Conservation (phyloP, 1,284 basidiomycete genomes). For the Xanthoconium separans region DNA sequence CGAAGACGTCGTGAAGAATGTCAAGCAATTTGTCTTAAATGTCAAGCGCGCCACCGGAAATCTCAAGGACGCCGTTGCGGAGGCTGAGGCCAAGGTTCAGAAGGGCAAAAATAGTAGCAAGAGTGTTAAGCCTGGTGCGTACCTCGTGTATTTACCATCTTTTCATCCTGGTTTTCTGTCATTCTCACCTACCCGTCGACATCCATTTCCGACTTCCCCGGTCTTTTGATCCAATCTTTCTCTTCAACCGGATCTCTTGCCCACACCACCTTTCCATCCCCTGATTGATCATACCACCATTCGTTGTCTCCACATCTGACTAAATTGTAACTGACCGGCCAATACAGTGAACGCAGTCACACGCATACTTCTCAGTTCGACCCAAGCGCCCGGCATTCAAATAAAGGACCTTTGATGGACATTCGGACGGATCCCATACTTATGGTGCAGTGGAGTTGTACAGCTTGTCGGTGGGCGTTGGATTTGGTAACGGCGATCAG, state of each 20-base stretch:
- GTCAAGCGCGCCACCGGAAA: slow-evolving; percentile 79
- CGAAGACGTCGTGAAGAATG: slow-evolving; percentile 77
- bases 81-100: slow-evolving; percentile 31
- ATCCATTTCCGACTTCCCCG: slow-evolving; percentile 2
- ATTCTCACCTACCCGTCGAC: neutral
- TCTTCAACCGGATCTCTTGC: neutral
- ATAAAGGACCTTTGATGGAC: slow-evolving; percentile 40
- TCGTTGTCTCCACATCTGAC: slow-evolving; percentile 2
- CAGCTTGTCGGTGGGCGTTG: slow-evolving; percentile 19
- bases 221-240: neutral
- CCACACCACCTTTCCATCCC: neutral
- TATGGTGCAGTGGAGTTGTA: slow-evolving; percentile 12
- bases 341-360: slow-evolving; percentile 64
- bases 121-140: slow-evolving; percentile 41
- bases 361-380: slow-evolving; percentile 80
- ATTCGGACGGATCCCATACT: neutral
- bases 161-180: neutral
- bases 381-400: slow-evolving; percentile 82
- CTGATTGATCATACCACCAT: slow-evolving; percentile 13
- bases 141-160: neutral
- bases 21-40: slow-evolving; percentile 74
- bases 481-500: slow-evolving; percentile 28
- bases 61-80: slow-evolving; percentile 41
- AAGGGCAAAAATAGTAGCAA: slow-evolving; percentile 39
- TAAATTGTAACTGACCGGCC: slow-evolving; percentile 15